phyloP scores from a whole-genome alignment of 352 stramenopile genomes.

The Globisporangium irregulare region DNA sequence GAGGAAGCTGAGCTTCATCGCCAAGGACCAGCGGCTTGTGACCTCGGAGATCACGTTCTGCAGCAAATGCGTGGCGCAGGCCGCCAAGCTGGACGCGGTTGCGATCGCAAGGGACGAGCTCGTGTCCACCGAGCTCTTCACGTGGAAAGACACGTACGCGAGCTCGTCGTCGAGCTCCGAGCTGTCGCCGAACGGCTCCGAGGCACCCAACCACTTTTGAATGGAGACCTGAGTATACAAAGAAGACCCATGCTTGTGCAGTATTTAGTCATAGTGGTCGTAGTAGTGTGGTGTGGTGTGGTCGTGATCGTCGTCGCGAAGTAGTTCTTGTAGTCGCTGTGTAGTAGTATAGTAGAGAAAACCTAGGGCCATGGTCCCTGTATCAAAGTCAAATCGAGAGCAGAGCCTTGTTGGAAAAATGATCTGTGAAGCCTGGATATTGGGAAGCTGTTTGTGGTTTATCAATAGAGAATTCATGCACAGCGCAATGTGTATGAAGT shows the following conservation, averaged over 20 bases:
- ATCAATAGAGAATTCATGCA: no score
- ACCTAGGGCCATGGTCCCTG: no score
- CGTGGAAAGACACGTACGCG: conserved; percentile 9
- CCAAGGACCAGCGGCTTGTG: conserved; percentile 29
- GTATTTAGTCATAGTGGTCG: background rate
- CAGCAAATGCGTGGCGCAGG: conserved; percentile 27
- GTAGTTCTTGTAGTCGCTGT: background rate
- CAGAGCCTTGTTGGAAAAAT: no score
- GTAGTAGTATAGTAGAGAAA: background rate
- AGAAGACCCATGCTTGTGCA: background rate
- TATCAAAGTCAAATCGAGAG: no score
- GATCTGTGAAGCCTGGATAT: no score
- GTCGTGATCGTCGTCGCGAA: no score
- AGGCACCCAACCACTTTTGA: background rate
- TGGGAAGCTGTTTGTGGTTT: background rate
- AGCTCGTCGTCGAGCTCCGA: conserved; percentile 15
- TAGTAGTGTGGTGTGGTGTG: background rate
- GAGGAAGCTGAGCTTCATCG: conserved; percentile 36
- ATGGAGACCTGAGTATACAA: no score
- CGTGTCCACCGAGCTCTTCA: conserved; percentile 20
- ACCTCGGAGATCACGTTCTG: conserved; percentile 43
- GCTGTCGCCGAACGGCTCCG: conserved; percentile 9
- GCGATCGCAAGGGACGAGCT: conserved; percentile 31
- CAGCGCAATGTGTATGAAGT: no score
- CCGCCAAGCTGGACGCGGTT: conserved; percentile 29